phyloP scores from a whole-genome alignment of 2,329 filamentous ascomycete genomes.

The Aspergillus floridensis region DNA sequence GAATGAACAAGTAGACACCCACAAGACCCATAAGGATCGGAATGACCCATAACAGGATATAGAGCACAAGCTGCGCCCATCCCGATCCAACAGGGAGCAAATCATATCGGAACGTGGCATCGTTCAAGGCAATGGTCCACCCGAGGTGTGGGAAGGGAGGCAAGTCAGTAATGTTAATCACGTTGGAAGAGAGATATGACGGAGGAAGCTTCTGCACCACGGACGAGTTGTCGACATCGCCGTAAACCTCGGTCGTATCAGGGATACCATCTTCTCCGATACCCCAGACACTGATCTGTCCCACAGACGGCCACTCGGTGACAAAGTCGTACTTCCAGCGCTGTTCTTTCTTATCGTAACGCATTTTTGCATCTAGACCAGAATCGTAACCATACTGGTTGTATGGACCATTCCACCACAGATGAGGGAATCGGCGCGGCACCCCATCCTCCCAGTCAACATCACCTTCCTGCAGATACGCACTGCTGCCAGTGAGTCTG shows the following conservation, averaged over 20 bases:
- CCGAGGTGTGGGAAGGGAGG: conserved; percentile 55
- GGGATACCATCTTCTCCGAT: conserved; percentile 61
- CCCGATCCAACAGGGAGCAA: conserved; percentile 54
- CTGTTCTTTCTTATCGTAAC: conserved; percentile 44
- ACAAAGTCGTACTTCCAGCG: conserved; percentile 60
- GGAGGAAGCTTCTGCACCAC: conserved; percentile 61
- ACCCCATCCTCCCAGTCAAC: conserved; percentile 36
- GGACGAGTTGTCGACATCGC: conserved; percentile 60
- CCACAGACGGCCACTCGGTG: conserved; percentile 61
- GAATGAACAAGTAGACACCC: conserved; percentile 56
- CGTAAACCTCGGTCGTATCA: conserved; percentile 57
- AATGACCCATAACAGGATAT: conserved; percentile 53
- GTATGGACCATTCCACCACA: conserved; percentile 60
- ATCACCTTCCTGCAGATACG: conserved; percentile 60
- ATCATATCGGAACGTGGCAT: conserved; percentile 53
- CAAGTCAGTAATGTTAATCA: conserved; percentile 57
- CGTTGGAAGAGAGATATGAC: conserved; percentile 53
- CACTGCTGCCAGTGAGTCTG: conserved; percentile 55
- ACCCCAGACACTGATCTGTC: conserved; percentile 65
- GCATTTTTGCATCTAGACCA: conserved; percentile 54
- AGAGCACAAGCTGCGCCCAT: conserved; percentile 53
- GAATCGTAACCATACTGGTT: conserved; percentile 63
- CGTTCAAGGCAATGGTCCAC: conserved; percentile 56
- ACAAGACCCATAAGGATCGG: conserved; percentile 51
- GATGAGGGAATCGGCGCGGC: conserved; percentile 57